Base-by-base conservation (phyloP, 768 basidiomycete species). In the Candolleomyces eurysporus region DNA sequence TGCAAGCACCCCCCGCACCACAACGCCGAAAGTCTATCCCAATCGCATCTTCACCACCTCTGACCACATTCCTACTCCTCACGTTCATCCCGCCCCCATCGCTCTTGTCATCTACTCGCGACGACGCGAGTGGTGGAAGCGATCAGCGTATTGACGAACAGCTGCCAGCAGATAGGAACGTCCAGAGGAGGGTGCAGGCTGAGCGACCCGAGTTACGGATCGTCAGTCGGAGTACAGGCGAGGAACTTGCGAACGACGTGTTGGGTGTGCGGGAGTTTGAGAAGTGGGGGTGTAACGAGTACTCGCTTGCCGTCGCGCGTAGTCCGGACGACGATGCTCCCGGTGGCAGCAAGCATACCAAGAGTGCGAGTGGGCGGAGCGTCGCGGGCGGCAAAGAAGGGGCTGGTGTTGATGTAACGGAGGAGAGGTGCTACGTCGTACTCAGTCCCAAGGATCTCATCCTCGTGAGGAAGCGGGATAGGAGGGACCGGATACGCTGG, bases 191-290 rank as follows among this genome's bases (percentile, higher is more conserved):
- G 14, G 14, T 9, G 8, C 11, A 30, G 7, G 92, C 95, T 0
- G 90, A 93, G 64, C 89, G 92, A n/a, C 97, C 97, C 7, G 96
- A 98, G 73, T 81, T 99, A 53, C 87, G 94, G 13, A 91, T 99
- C 66, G 90, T 99, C 64, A 91, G 92, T 1, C 88, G 89, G 26
- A 61, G 45, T n/a, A 82, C 83, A 0, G 96, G 96, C 1, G 94
- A 98, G 68, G 95, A 97, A 71, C 78, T 94, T 2, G 84, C 92
- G 0, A 83, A 88, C 2, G 96, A 98, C 71, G 92, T 90, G 1
- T 80, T 98, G 50, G 84, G 82, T 48, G 82, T 99, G 45, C 77
- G 85, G 30, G 85, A 88, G 65, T 98, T 83, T 72, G 88, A 93
- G 68, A 76, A 83, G 9, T 97, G 91, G 84, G 87, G 89, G 4